Conservation (phyloP, 2,329 filamentous ascomycete genomes). For the Magnaporthales sp. region DNA sequence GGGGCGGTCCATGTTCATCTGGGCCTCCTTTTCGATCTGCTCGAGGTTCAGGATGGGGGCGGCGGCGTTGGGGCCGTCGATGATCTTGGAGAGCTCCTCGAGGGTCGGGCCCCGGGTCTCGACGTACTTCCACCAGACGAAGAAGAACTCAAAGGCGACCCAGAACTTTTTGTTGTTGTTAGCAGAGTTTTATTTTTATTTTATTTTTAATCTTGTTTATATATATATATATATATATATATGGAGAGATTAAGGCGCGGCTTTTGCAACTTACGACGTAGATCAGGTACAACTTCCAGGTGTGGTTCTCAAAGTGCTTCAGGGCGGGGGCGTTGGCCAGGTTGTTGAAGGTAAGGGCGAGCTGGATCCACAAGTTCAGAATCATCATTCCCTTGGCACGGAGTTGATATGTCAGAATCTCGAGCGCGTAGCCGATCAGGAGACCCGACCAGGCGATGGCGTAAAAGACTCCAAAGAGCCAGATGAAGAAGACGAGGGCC, state of each 20-base stretch:
- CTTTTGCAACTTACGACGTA: neutral
- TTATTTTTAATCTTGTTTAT: neutral
- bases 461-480: conserved; percentile 25
- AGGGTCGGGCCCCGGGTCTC: conserved; percentile 3
- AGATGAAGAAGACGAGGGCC: conserved; percentile 24
- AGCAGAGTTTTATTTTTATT: neutral
- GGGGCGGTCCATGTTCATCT: conserved; percentile 14
- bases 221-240: neutral
- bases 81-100: conserved; percentile 5
- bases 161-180: neutral
- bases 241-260: neutral
- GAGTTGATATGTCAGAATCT: conserved; percentile 32
- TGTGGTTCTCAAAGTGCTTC: conserved; percentile 3
- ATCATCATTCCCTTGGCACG: conserved; percentile 16
- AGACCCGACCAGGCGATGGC: conserved; percentile 30
- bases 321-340: conserved; percentile 3
- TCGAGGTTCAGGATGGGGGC: conserved; percentile 2
- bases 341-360: conserved; percentile 3
- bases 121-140: conserved; percentile 4
- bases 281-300: conserved; percentile 3
- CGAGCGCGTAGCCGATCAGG: conserved; percentile 32
- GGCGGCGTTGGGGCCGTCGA: conserved; percentile 1
- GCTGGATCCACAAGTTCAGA: conserved; percentile 1
- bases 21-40: conserved; percentile 19
- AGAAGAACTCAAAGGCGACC: conserved; percentile 1